Percentiles rank a stretch among this genome's conserved stretches.
Evolutionary conservation across 441 rosid genomes (phyloP).

Genomic region (Breynia disticha): DNA sequence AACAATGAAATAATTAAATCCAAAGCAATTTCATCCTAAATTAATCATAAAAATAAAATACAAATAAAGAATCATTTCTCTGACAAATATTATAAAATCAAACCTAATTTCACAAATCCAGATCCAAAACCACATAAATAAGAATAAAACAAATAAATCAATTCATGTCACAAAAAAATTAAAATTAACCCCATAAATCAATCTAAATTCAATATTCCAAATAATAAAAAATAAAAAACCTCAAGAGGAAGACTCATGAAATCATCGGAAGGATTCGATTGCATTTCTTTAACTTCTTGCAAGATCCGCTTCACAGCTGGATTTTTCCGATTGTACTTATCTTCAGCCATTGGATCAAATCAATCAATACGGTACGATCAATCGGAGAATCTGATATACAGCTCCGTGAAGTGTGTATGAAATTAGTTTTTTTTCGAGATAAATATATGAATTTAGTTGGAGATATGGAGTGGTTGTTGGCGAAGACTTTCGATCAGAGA

Average conservation of each 20-base stretch:
- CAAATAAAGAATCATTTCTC: too few species aligned
- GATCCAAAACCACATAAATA: background rate
- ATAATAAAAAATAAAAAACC: conserved; percentile 27
- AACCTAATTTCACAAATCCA: background rate
- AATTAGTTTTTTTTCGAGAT: background rate
- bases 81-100: too few species aligned
- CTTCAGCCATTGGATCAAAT: conserved; percentile 67
- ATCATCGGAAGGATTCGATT: conserved; percentile 95
- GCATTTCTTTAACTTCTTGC: conserved; percentile 99
- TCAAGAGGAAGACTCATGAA: conserved; percentile 96
- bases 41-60: too few species aligned
- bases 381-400: background rate
- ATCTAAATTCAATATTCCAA: background rate
- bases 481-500: too few species aligned
- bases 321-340: conserved; percentile 77
- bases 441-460: background rate
- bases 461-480: background rate
- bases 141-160: background rate
- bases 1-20: too few species aligned
- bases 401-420: background rate
- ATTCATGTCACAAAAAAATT: background rate
- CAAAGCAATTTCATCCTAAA: too few species aligned
- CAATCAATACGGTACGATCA: conserved; percentile 14
- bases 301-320: conserved; percentile 96
- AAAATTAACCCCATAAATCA: background rate